Conservation (phyloP, 2,329 filamentous ascomycete species). For the Pyrenochaeta sp. region DNA sequence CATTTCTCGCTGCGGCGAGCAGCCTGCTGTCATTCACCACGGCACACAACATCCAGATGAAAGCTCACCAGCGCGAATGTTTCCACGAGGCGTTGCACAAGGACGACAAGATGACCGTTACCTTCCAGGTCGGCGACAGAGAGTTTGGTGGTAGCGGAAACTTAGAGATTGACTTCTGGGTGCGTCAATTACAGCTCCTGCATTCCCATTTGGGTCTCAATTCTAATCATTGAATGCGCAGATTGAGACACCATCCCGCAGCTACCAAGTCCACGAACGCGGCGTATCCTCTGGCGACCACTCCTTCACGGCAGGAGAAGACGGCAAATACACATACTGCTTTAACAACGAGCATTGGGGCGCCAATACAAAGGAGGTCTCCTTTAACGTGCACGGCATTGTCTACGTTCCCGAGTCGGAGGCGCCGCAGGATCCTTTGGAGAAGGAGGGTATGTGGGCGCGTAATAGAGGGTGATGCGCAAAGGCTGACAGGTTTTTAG, state of each 20-base stretch:
- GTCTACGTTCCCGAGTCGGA: constrained; percentile 95
- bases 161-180: constrained; percentile 97
- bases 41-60: constrained; percentile 96
- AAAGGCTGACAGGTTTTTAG: constrained; percentile 56
- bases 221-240: constrained; percentile 41
- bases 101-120: constrained; percentile 98
- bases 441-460: constrained; percentile 76
- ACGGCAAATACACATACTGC: constrained; percentile 95
- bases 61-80: constrained; percentile 92
- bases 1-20: constrained; percentile 56
- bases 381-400: constrained; percentile 98
- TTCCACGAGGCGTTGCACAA: constrained; percentile 93
- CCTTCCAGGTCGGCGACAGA: constrained; percentile 95
- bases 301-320: constrained; percentile 82
- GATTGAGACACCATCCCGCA: constrained; percentile 80
- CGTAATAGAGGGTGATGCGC: too few relatives aligned
- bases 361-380: constrained; percentile 95
- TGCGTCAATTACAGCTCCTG: constrained; percentile 54
- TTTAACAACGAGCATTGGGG: constrained; percentile 99
- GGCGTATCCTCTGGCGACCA: constrained; percentile 89
- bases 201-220: not conserved
- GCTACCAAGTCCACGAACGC: constrained; percentile 82
- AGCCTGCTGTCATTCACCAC: constrained; percentile 69
- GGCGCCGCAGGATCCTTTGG: constrained; percentile 83
- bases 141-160: constrained; percentile 96